Evolutionary conservation across 2,329 filamentous ascomycete species (phyloP), one percentile per base, ranked within the genome.

Genomic region (Cladosporium oxysporum): DNA sequence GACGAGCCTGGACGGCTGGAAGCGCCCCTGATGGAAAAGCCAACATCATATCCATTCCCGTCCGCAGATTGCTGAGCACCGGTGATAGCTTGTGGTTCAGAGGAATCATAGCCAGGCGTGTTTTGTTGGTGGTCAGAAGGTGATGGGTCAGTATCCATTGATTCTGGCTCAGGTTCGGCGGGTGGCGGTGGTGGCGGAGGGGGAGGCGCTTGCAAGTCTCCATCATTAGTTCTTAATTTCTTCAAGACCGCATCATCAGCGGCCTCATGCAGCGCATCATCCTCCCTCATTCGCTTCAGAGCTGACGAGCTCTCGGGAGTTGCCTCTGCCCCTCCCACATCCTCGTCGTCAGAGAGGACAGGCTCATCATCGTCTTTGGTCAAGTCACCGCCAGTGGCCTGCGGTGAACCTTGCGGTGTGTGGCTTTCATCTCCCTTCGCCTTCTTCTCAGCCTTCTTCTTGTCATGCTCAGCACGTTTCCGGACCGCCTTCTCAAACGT

Each of bases 401-500:
- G 66, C 14, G 74, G 73, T 16, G 76, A 74, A 18, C 72, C 76
- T 5, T 65, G 58, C 12, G 74, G 71, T 21, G 74, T 75, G 35
- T 68, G 68, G 49, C 69, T 73, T 18, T 62, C 68, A 62, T 72
- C 72, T 64, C 70, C 75, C 23, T 66, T 44, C 21, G 72, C 67
- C 76, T 80, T 70, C 76, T 80, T 69, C 83, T 83, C 83, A 1
- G 83, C 81, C 74, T 87, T 90, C 68, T 85, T 85, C 76, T 88
- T 87, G 70, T 93, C 88, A 69, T 88, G 85, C 68, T 84, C 88
- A 67, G 82, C 83, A 72, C 90, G 92, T 79, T 96, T 96, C 65
- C 85, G 83, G 2, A 94, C 88, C 0, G 92, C 93, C 74, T 92
- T 93, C 67, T 96, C 91, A 74, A 97, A 90, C 77, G 90, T 98